Conservation (phyloP, 164 flowering plant genomes). For the Stephania yunnanensis region DNA sequence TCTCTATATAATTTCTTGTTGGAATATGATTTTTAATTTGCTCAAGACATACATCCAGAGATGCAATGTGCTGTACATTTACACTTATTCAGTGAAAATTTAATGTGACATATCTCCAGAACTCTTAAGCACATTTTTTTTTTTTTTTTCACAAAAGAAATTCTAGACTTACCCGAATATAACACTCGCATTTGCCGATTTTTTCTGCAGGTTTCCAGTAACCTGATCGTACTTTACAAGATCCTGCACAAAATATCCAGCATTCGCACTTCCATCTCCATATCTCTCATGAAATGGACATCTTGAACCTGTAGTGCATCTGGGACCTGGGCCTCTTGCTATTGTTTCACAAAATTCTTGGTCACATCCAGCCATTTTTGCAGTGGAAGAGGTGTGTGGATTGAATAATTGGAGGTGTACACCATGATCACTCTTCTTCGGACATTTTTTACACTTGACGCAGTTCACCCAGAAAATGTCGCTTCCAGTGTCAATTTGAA, state of each 20-base stretch:
- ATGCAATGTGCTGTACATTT: too few relatives aligned
- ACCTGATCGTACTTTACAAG: slow-evolving; percentile 36
- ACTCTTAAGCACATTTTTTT: too few relatives aligned
- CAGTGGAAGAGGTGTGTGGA: slow-evolving; percentile 49
- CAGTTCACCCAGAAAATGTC: slow-evolving; percentile 94
- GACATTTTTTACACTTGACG: slow-evolving; percentile 63
- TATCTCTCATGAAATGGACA: slow-evolving; percentile 61
- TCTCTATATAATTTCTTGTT: too few relatives aligned
- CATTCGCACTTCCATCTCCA: slow-evolving; percentile 93
- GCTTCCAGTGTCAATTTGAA: slow-evolving; percentile 93
- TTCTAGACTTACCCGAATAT: slow-evolving; percentile 71
- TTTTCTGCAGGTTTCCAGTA: slow-evolving; percentile 55
- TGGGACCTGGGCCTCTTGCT: slow-evolving; percentile 18
- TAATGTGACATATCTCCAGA: too few relatives aligned
- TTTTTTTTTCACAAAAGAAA: not conserved
- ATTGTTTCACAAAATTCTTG: slow-evolving; percentile 41
- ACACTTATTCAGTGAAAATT: too few relatives aligned
- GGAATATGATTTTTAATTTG: too few relatives aligned
- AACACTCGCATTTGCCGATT: slow-evolving; percentile 43
- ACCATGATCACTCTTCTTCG: slow-evolving; percentile 64
- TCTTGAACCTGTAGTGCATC: slow-evolving; percentile 36
- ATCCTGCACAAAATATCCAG: slow-evolving; percentile 81
- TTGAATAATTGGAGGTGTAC: slow-evolving; percentile 74
- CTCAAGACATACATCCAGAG: too few relatives aligned
- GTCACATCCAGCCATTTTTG: slow-evolving; percentile 53